Base-by-base conservation (phyloP, 768 basidiomycete species). In the Amanita fuliginea region DNA sequence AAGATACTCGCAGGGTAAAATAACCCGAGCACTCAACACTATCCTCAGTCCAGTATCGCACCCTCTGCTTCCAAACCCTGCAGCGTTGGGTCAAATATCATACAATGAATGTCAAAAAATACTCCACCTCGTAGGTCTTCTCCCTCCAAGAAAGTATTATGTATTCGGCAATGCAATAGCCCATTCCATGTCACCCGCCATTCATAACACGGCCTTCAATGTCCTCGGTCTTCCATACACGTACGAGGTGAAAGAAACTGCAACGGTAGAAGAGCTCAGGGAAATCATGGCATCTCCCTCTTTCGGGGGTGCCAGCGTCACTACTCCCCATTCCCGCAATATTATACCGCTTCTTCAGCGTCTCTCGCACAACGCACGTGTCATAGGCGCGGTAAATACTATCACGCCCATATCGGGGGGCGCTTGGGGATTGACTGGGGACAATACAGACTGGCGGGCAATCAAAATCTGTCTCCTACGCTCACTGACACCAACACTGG, bases 251-350 rank as follows among this genome's bases (percentile, higher is more conserved):
- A 65, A 78, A 44, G 83, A 89, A 65, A 76, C 79, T 0, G 58
- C 61, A 3, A 58, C 64, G 3, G 69, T 84, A 4, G 70, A 74
- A 3, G 69, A 70, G 49, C 60, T 86, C 28, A 64, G 63, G 53
- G 60, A 64, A 1, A 66, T 77, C 11, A 64, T 88, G 13, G 57
- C 62, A 4, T 63, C 68, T 0, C 64, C 73, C 0, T 69, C 72
- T 14, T 89, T 89, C 56, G 87, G 87, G 4, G 87, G 87, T 1
- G 87, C 85, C n/a, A 83, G 80, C 21, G 83, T 89, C 36, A 90
- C 87, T 14, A 86, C 88, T 53, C 87, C 87, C 8, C 77, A 82
- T 69, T 87, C 88, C 64, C 66, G 83, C 33, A 78, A 79, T 49
- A 73, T 89, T 55, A 83, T 89, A 32, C 72, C 78, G 0, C 62